These are phyloP conservation scores for Rhododendron simsii DNA, from an alignment of 148 eudicot genomes.

Conservation along the genomic window DNA sequence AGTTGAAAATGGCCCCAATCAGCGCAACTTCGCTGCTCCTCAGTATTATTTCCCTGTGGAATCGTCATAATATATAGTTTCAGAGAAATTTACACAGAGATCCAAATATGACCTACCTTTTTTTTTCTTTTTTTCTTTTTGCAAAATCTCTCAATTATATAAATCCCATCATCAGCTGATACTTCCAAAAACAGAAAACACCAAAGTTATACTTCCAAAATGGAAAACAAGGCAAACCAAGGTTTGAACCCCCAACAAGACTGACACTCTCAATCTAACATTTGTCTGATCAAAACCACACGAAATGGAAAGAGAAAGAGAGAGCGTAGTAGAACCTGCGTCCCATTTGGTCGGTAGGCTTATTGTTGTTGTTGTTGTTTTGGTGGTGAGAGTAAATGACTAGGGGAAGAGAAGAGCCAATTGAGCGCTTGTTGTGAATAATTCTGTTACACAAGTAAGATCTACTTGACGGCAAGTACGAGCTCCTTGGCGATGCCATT, in stretches of 20 bases:
- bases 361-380: conserved; percentile 1
- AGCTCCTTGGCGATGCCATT: conserved; percentile 18
- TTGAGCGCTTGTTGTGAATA: not conserved
- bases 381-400: conserved; percentile 11
- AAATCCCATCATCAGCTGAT: no score
- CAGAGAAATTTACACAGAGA: not conserved
- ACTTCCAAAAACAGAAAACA: no score
- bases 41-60: conserved; percentile 60
- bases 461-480: conserved; percentile 2
- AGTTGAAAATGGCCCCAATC: conserved; percentile 71
- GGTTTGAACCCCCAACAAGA: no score
- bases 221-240: no score
- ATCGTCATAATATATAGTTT: conserved; percentile 11
- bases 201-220: no score
- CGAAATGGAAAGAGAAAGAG: no score
- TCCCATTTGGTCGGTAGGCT: conserved; percentile 15
- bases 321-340: conserved; percentile 29
- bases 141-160: no score
- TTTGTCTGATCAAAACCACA: no score
- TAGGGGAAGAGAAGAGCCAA: not conserved
- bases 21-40: conserved; percentile 78
- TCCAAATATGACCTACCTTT: not conserved
- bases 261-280: no score
- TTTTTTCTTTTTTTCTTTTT: no score
- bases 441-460: conserved; percentile 5